Evolutionary conservation across 1,284 basidiomycete species (phyloP).

Genomic region (Singerocomus rubriflavus): DNA sequence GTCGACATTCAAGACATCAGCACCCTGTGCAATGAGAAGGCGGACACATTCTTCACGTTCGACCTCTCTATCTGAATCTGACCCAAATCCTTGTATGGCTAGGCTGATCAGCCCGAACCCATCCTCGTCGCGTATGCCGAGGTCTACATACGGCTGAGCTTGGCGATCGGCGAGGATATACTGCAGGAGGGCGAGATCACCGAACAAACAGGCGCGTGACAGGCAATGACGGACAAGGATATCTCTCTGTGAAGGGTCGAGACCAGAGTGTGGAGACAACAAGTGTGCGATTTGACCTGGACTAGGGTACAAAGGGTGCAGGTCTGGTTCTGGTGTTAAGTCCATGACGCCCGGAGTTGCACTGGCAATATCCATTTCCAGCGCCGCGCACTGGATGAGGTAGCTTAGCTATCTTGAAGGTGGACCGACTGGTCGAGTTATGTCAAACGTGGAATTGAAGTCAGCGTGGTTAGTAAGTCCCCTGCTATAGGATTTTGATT

Average conservation of each 20-base stretch:
- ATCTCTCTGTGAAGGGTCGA: constrained; percentile 61
- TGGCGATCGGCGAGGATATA: constrained; percentile 70
- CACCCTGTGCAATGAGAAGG: constrained; percentile 75
- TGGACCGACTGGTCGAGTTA: constrained; percentile 3
- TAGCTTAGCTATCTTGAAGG: constrained; percentile 3
- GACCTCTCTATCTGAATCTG: constrained; percentile 75
- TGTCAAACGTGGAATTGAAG: constrained; percentile 2
- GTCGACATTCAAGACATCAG: constrained; percentile 63
- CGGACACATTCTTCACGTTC: constrained; percentile 88
- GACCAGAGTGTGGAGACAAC: constrained; percentile 62
- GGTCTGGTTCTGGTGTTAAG: constrained; percentile 68
- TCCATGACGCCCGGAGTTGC: constrained; percentile 36
- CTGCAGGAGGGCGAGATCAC: constrained; percentile 66
- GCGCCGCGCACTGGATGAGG: neutral
- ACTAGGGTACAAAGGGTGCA: constrained; percentile 72
- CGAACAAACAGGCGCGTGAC: constrained; percentile 70
- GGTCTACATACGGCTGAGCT: constrained; percentile 66
- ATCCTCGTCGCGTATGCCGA: constrained; percentile 75
- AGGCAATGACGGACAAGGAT: constrained; percentile 70
- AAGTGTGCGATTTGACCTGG: constrained; percentile 58
- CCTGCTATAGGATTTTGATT: constrained; percentile 16
- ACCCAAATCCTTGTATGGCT: constrained; percentile 81
- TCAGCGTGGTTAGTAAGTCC: constrained; percentile 7
- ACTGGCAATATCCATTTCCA: constrained; percentile 12
- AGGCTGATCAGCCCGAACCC: constrained; percentile 76